Conservation (phyloP, 164 flowering plant species). For the Tetrastigma voinierianum region DNA sequence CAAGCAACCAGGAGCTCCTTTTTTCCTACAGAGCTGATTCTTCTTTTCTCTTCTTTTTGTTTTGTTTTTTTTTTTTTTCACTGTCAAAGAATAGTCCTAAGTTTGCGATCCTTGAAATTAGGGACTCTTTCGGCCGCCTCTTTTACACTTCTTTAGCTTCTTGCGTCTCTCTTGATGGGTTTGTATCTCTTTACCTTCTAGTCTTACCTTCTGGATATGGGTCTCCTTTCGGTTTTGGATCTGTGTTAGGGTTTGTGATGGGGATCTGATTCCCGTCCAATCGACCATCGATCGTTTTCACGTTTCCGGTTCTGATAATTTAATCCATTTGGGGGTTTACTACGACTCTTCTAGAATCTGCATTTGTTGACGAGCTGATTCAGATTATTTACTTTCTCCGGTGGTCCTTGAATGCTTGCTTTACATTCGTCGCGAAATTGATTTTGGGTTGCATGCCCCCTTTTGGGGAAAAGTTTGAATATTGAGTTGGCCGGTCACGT, state of each 20-base stretch:
- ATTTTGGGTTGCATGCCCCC: background rate
- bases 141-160: conserved; percentile 4
- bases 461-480: background rate
- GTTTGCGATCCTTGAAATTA: conserved; percentile 9
- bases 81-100: conserved; percentile 13
- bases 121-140: conserved; percentile 15
- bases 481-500: background rate
- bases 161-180: conserved; percentile 7
- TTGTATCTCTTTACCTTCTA: conserved; percentile 12
- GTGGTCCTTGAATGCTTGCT: conserved; percentile 20
- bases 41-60: too few species aligned
- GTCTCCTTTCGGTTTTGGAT: conserved; percentile 22
- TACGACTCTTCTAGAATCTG: conserved; percentile 1
- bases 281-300: conserved; percentile 3
- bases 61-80: conserved; percentile 1
- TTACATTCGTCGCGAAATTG: background rate
- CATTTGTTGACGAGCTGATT: conserved; percentile 14
- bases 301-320: background rate
- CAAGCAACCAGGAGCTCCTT: conserved; percentile 9
- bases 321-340: background rate
- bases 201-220: conserved; percentile 18
- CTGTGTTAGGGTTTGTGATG: conserved; percentile 22
- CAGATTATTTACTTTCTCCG: conserved; percentile 14
- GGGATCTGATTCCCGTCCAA: conserved; percentile 20
- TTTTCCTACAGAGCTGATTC: conserved; percentile 6